Base-by-base conservation (phyloP, 2,329 filamentous ascomycete genomes). In the Aureobasidium namibiae region DNA sequence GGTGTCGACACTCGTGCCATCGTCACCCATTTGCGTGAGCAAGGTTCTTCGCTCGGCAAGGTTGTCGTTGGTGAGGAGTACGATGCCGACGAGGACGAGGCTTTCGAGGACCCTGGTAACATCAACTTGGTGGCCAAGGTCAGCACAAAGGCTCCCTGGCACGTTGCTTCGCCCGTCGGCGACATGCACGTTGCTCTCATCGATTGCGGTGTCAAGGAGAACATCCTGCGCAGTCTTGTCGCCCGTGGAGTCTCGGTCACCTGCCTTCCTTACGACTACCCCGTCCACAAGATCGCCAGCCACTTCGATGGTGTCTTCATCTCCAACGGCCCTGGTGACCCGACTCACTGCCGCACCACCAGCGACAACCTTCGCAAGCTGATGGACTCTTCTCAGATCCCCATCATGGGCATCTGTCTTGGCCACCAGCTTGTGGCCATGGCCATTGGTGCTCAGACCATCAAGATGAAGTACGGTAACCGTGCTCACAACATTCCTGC, bases 401-500 rank as follows among this genome's bases (percentile, higher is more conserved):
- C 94, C 61, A 86, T 99, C 76, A 95, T 99, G 86, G 94, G 94
- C 68, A 97, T 99, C 71, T 99, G 94, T 74, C 84, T 99, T 65
- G 94, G 94, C 65, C 94, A 99, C 77, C 94, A 99, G 81, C 86
- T 99, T 56, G 82, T 99, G 61, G 92, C 92, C 64, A 83, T 96
- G 66, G 91, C 94, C 50, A 82, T 88, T 61, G 94, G 94, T 64
- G 94, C 90, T 58, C 82, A 85, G 68, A 97, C 94, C 63, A 87
- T 95, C 78, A 97, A 97, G 84, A 85, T 99, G 76, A 97, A 97
- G 84, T 99, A 96, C 75, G 94, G 94, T 70, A 99, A 99, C 83
- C 89, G 94, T 67, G 94, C 92, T 18, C 94, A 97, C 82, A 99
- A 99, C 81, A 97, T 97, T 68, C 94, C 94, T 9, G 91, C 92